Percentiles rank a stretch among this genome's conserved stretches.
phyloP scores from a whole-genome alignment of 441 rosid genomes.

The Corymbia citriodora region DNA sequence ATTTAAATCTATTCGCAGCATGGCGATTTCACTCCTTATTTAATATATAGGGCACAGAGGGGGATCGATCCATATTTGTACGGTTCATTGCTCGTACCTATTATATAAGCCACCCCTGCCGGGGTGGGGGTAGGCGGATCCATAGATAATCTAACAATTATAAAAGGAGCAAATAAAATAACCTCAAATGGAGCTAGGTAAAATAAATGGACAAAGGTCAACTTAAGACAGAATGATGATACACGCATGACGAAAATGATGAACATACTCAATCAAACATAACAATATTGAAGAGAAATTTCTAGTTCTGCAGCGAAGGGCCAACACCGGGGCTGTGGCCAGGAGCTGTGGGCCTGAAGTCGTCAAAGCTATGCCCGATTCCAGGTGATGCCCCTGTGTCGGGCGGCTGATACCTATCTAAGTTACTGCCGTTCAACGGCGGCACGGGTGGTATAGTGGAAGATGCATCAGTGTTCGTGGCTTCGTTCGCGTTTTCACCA shows the following conservation, averaged over 20 bases:
- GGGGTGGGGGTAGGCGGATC: background rate
- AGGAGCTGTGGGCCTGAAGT: background rate
- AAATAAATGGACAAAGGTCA: background rate
- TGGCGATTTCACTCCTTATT: no score
- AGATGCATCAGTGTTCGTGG: no score
- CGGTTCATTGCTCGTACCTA: background rate
- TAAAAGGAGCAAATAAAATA: background rate
- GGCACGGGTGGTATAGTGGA: no score
- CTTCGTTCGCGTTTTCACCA: no score
- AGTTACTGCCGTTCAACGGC: no score
- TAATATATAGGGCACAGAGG: no score
- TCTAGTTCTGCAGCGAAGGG: background rate
- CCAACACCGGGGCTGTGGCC: conserved; percentile 4
- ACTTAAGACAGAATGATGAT: background rate
- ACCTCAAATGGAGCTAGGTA: background rate
- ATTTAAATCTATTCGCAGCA: no score
- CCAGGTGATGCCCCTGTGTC: background rate
- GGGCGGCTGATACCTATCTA: no score
- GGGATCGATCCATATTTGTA: background rate
- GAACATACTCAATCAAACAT: background rate
- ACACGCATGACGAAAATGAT: background rate
- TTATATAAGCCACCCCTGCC: background rate
- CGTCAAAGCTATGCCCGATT: background rate
- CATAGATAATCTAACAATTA: no score
- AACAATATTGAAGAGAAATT: background rate